Base-by-base conservation (phyloP, 2,329 filamentous ascomycete species). In the Thielaviopsis populi region DNA sequence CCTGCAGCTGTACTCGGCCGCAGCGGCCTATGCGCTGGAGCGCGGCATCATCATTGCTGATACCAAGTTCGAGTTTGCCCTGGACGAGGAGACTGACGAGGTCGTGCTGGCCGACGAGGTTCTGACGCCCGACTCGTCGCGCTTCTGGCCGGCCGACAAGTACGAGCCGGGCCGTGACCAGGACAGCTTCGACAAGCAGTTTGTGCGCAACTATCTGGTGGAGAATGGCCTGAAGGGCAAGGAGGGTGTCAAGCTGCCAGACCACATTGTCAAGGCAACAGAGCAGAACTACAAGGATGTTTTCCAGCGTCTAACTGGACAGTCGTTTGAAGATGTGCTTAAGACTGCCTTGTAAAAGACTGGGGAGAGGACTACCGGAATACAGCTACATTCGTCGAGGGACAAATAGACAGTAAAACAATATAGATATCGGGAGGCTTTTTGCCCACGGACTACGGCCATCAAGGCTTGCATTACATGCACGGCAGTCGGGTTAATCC, bases 101-200 rank as follows among this genome's bases (percentile, higher is more conserved):
- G 68, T 73, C 4, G 69, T 72, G 33, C 67, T 74, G 61, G 83
- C 91, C 3, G 90, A 95, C 71, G 90, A 95, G 76, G 89, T 95
- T 24, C 76, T 95, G 66, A 95, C 90, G 7, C 90, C 91, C 1
- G 87, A 90, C 72, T 87, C 83, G 63, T 92, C 87, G 61, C 83
- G 91, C 17, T 96, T 96, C 79, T 97, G 92, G 91, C 85, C 85
- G 0, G 83, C 80, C 67, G 84, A 84, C 53, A 79, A 79, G 72
- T 72, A 71, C 61, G 80, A 84, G 71, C 74, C 88, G 19, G 91
- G 91, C 1, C 79, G 79, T 67, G 80, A 87, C 64, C 90, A 95
- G 77, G 81, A 86, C 63, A 94, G 88, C 74, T 94, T 92, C 69
- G 91, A 96, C 73, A 96, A 96, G 79, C 87, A 91, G 76, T 86